phyloP scores from a whole-genome alignment of 139 green algal species.

The Coccomyxa sp. region DNA sequence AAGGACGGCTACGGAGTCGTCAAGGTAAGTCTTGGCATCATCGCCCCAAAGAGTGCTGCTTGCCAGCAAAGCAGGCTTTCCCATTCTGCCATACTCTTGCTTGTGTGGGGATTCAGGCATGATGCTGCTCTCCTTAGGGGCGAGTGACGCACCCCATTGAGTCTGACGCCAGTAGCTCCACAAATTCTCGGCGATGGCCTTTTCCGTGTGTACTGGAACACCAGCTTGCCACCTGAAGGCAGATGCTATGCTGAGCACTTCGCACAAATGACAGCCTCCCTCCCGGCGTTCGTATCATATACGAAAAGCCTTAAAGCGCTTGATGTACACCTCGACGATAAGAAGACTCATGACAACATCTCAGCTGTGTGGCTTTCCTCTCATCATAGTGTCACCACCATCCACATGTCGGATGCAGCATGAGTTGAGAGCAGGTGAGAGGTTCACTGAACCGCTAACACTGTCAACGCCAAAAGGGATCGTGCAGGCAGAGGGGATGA shows the following conservation, averaged over 20 bases:
- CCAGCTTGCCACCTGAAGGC: conserved; percentile 79
- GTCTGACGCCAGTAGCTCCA: conserved; percentile 64
- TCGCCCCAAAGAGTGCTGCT: too few species aligned
- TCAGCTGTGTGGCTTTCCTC: not conserved
- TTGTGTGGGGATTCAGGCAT: too few species aligned
- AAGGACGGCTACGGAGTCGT: too few species aligned
- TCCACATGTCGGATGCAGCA: not conserved
- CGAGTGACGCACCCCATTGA: conserved; percentile 68
- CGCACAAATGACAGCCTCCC: too few species aligned
- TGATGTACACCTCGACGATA: not conserved
- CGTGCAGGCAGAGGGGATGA: not conserved
- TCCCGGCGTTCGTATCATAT: too few species aligned
- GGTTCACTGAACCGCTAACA: too few species aligned
- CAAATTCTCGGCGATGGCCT: conserved; percentile 72
- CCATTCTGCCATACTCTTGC: too few species aligned
- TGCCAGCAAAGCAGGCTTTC: too few species aligned
- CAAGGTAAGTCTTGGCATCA: too few species aligned
- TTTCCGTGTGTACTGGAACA: conserved; percentile 93
- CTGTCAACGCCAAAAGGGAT: not conserved
- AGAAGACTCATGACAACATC: not conserved
- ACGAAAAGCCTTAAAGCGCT: too few species aligned
- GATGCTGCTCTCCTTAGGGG: not conserved
- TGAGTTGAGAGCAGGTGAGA: too few species aligned
- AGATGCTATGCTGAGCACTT: too few species aligned
- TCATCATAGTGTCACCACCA: not conserved